Base-by-base conservation (phyloP, 2,329 filamentous ascomycete species). In the Hortaea werneckii region DNA sequence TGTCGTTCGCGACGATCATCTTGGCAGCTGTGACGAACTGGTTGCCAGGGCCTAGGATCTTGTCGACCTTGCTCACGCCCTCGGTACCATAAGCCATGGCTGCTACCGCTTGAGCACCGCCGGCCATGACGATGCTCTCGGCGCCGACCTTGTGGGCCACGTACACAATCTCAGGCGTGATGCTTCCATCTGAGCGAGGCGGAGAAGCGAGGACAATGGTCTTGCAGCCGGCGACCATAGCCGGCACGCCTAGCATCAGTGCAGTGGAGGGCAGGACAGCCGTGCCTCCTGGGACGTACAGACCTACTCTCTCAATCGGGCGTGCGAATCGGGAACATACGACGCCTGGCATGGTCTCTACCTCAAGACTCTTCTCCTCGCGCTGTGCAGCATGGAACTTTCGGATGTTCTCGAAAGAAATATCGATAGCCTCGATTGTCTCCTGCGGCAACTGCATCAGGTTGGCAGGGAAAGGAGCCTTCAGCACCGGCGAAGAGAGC, bases 21-120 rank as follows among this genome's bases (percentile, higher is more conserved):
- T 98, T 98, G 43, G 87, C 92, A 0, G 92, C 92, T 0, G 92
- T 98, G 37, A 98, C 92, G 62, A 96, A 98, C 67, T 96, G 92
- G 69, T 98, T 98, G 32, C 92, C 92, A 2, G 92, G 92, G 0
- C 92, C 92, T 9, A 96, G 79, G 57, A 98, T 95, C 78, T 98
- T 98, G 75, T 98, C 92, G 6, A 98, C 92, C 72, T 98, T 98
- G 66, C 75, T 86, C 42, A 98, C 80, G 57, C 82, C 90, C 67
- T 95, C 85, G 0, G 92, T 98, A 41, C 92, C 92, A 68, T 98
- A 98, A 2, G 92, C 92, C 83, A 98, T 85, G 41, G 92, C 92
- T 13, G 90, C 92, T 34, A 98, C 82, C 38, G 92, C 92, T 70
- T 98, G 92, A 0, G 90, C 92, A 51, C 92, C 92, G 50, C 92